A percentile compares a stretch with the other conserved stretches of the same genome.
These are phyloP conservation scores for Cryphonectria radicalis DNA, from an alignment of 2,329 filamentous ascomycete genomes.

Conservation along the genomic window DNA sequence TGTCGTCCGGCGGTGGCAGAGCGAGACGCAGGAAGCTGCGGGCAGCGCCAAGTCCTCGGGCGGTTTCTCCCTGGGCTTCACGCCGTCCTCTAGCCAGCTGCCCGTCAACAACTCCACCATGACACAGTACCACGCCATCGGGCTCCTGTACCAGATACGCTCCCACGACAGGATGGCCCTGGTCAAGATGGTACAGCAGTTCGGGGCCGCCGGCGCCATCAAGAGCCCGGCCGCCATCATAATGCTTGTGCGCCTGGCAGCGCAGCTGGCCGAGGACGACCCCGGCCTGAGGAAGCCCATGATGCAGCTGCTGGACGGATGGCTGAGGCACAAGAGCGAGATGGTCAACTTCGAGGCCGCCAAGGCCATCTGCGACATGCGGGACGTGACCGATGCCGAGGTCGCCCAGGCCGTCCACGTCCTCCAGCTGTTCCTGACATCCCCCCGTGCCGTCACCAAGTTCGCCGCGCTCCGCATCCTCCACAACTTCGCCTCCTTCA, in stretches of 20 bases:
- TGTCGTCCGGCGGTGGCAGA: slow-evolving; percentile 96
- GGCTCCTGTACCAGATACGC: slow-evolving; percentile 96
- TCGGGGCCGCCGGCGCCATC: slow-evolving; percentile 85
- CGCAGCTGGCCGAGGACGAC: slow-evolving; percentile 94
- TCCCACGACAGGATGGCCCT: slow-evolving; percentile 96
- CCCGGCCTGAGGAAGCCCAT: slow-evolving; percentile 87
- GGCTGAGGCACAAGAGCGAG: slow-evolving; percentile 97
- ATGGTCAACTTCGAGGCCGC: slow-evolving; percentile 99
- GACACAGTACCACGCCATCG: slow-evolving; percentile 98
- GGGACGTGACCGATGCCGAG: slow-evolving; percentile 89
- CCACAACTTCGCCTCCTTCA: slow-evolving; percentile 95
- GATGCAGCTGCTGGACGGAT: slow-evolving; percentile 95
- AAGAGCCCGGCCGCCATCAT: slow-evolving; percentile 94
- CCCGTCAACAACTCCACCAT: slow-evolving; percentile 94
- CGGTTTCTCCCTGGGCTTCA: slow-evolving; percentile 90
- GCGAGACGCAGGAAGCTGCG: slow-evolving; percentile 95
- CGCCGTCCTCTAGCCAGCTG: slow-evolving; percentile 73
- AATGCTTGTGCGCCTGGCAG: slow-evolving; percentile 88
- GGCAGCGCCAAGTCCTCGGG: slow-evolving; percentile 86
- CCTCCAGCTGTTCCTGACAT: slow-evolving; percentile 94
- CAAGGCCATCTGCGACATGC: slow-evolving; percentile 95
- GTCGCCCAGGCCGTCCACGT: slow-evolving; percentile 92
- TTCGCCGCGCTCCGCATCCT: slow-evolving; percentile 96
- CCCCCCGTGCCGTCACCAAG: slow-evolving; percentile 92
- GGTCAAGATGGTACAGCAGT: slow-evolving; percentile 99